Base-by-base conservation (phyloP, 768 basidiomycete genomes). In the Lentinula detonsa region DNA sequence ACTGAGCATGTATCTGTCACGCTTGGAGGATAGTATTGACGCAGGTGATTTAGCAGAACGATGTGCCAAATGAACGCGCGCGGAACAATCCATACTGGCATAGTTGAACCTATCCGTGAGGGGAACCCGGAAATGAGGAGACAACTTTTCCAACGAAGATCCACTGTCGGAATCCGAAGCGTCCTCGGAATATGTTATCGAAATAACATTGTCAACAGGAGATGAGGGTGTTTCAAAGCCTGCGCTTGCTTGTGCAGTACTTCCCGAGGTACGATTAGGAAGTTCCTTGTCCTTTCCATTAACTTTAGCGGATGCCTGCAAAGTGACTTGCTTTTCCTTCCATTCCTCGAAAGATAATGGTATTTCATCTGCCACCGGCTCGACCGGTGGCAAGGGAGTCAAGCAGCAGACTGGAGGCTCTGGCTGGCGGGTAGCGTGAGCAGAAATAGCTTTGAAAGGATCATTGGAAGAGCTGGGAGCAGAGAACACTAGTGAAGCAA, bases 1-100 rank as follows among this genome's bases (percentile, higher is more conserved):
- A 59, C 90, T 93, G 66, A 98, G 88, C 97, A 98, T 96, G 79
- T 98, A 98, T 65, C 86, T 78, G 73, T 98, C 96, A 70, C 88
- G 90, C 74, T 94, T 95, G 35, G 86, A 87, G 33, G 91, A 89
- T 8, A 99, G 81, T 59, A 99, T 91, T 1, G 91, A 83, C 0
- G 88, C 85, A 0, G 92, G 75, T 1, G 91, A 93, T 68, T 94
- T 94, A 35, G 94, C 89, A 2, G 82, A 81, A 33, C 84, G 81
- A 70, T 96, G 94, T 0, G 93, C 79, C 7, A 81, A 82, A 73
- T 96, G 95, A 28, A 98, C 87, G 13, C 93, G 88, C 1, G 96
- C 95, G 1, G 93, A 93, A 70, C 97, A 99, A 72, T 98, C 96
- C 61, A 87, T 70, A 56, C 85, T 87, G 45, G 97, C 97, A 67